These are phyloP conservation scores for Backusella mclennaniae DNA, from an alignment of 192 early-diverging fungal species.

Conservation along the genomic window DNA sequence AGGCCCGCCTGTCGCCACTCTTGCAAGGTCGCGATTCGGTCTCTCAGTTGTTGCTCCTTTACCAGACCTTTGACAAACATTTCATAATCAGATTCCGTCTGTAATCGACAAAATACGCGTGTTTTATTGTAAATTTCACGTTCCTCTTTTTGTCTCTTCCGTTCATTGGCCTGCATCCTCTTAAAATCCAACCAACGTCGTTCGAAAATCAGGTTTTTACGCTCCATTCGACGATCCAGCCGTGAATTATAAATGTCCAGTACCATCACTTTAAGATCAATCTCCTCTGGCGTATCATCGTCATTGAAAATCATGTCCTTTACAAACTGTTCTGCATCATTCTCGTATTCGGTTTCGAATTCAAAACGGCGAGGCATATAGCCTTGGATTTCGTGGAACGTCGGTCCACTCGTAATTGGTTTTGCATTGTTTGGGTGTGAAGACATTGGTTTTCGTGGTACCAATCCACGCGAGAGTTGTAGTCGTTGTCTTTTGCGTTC, in stretches of 20 bases:
- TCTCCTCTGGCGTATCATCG: constrained; percentile 82
- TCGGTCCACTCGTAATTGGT: constrained; percentile 80
- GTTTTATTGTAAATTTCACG: constrained; percentile 77
- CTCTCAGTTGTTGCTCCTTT: constrained; percentile 74
- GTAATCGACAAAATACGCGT: constrained; percentile 86
- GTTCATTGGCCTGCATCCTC: constrained; percentile 75
- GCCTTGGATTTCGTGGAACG: constrained; percentile 94
- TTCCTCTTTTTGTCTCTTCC: constrained; percentile 84
- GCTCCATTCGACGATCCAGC: constrained; percentile 76
- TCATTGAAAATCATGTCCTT: constrained; percentile 95
- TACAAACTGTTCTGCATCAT: constrained; percentile 91
- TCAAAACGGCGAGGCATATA: constrained; percentile 97
- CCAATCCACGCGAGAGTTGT: constrained; percentile 16
- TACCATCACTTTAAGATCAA: constrained; percentile 85
- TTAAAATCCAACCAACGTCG: constrained; percentile 84
- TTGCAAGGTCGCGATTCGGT: constrained; percentile 82
- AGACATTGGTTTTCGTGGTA: constrained; percentile 20
- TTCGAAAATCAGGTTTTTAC: constrained; percentile 91
- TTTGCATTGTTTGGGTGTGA: constrained; percentile 28
- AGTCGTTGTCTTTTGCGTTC: constrained; percentile 33
- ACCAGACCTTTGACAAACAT: constrained; percentile 71
- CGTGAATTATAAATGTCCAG: constrained; percentile 92
- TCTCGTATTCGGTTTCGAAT: constrained; percentile 96
- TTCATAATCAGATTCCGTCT: constrained; percentile 81
- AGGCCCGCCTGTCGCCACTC: constrained; percentile 92